These are phyloP conservation scores for Geranium incanum DNA, from an alignment of 441 rosid genomes.

Conservation along the genomic window DNA sequence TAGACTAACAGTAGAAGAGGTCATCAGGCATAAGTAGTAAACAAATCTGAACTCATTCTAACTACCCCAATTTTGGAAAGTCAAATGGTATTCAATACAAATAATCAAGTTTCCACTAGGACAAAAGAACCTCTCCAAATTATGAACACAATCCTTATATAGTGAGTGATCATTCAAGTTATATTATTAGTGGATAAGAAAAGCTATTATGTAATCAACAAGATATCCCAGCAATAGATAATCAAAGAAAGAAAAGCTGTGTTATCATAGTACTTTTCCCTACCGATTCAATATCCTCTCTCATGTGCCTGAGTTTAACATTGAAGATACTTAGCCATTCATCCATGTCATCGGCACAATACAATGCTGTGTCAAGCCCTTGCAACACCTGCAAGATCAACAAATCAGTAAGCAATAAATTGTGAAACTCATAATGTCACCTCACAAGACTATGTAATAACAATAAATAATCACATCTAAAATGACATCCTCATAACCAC, in stretches of 20 bases:
- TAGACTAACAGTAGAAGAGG: conserved; percentile 13
- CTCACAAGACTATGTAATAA: not conserved
- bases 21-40: conserved; percentile 4
- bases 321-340: conserved; percentile 98
- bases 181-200: not conserved
- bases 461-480: not conserved
- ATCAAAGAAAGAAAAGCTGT: conserved; percentile 7
- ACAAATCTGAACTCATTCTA: not conserved
- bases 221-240: not conserved
- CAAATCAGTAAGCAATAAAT: conserved; percentile 20
- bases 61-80: conserved; percentile 9
- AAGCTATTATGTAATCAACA: not conserved
- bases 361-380: conserved; percentile 94
- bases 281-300: conserved; percentile 98
- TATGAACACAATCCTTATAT: not conserved
- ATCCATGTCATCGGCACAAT: conserved; percentile 94
- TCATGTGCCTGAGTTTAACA: conserved; percentile 96
- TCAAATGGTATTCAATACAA: conserved; percentile 1
- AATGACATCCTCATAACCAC: not conserved
- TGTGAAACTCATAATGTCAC: not conserved
- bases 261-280: conserved; percentile 19
- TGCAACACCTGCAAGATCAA: conserved; percentile 60
- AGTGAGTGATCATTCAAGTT: not conserved
- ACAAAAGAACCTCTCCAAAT: not conserved
- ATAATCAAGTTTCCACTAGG: not conserved